These are phyloP conservation scores for Lecanicillium sp. DNA, from an alignment of 2,329 filamentous ascomycete genomes.

Conservation along the genomic window DNA sequence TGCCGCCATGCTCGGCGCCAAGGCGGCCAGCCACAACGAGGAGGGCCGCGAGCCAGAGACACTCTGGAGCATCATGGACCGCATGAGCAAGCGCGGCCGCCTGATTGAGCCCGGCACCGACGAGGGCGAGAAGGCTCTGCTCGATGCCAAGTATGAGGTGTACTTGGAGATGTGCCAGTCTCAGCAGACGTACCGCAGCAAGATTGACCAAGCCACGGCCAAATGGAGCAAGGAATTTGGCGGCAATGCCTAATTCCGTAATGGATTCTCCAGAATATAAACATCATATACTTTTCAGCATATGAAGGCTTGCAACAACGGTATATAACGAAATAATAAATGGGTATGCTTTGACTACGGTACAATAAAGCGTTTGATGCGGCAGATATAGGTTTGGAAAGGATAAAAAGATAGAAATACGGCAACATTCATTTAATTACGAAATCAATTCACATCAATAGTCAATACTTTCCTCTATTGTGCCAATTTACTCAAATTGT, in stretches of 20 bases:
- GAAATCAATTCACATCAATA: too few species aligned
- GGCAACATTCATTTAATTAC: too few species aligned
- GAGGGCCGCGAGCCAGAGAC: slow-evolving; percentile 67
- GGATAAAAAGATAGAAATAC: too few species aligned
- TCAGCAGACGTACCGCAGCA: slow-evolving; percentile 74
- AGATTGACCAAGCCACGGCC: slow-evolving; percentile 58
- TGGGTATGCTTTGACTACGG: too few species aligned
- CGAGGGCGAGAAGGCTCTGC: slow-evolving; percentile 65
- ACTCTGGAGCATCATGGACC: slow-evolving; percentile 95
- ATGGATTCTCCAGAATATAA: too few species aligned
- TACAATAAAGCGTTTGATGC: too few species aligned
- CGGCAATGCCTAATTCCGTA: slow-evolving; percentile 12
- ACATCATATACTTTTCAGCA: too few species aligned
- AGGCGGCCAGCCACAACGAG: slow-evolving; percentile 78
- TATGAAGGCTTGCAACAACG: too few species aligned
- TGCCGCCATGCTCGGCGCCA: slow-evolving; percentile 96
- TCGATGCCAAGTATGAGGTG: slow-evolving; percentile 88
- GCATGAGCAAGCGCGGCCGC: slow-evolving; percentile 90
- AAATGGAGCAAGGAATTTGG: slow-evolving; percentile 26
- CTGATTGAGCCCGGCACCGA: slow-evolving; percentile 70
- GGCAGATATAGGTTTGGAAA: too few species aligned
- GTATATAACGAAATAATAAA: not conserved
- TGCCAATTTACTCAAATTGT: too few species aligned
- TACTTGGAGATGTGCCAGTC: slow-evolving; percentile 87
- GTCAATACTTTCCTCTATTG: too few species aligned